Base-by-base conservation (phyloP, 179 eudicot species). In the Pouteria campechiana region DNA sequence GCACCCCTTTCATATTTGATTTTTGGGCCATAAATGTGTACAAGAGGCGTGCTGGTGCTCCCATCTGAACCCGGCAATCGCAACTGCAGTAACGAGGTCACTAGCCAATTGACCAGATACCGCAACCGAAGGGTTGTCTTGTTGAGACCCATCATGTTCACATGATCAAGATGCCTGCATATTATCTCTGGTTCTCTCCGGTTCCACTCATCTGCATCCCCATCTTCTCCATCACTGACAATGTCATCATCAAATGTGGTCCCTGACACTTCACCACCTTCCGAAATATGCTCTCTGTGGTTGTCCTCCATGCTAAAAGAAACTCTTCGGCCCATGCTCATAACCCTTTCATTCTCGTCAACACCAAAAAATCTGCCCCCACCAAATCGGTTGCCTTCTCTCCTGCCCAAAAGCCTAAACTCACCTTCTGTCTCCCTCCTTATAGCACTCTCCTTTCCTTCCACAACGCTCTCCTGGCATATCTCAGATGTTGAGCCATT, bases 1-100 rank as follows among this genome's bases (percentile, higher is more conserved):
- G 94, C 99, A 21, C 99, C 99, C 41, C 99, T 71, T 68, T 92
- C 99, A 36, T 87, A 92, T 44, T 87, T 87, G 20, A 92, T 92
- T 57, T 92, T 92, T 10, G 99, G 99, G 30, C 99, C 99, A 30
- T 87, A 92, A 8, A 92, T 92, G 46, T 83, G 94, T 46, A 92
- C 83, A 6, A 92, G 77, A 7, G 74, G 81, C 25, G 54, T 24
- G 10, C 51, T 19, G 32, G 41, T 54, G 8, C 65, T 57, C 37
- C 60, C 85, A 46, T 71, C 68, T 12, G 73, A 50, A 48, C 67
- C 60, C 13, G 52, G 75, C 43, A 79, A 52, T 48, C 81, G 71
- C 34, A 92, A 61, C 37, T 87, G 96, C 30, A 87, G 72, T 42
- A 92, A 56, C 0, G 99, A 92, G 10, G 99, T 92, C 25, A 92